phyloP scores from a whole-genome alignment of 2,329 filamentous ascomycete species.

The Alternaria sp. region DNA sequence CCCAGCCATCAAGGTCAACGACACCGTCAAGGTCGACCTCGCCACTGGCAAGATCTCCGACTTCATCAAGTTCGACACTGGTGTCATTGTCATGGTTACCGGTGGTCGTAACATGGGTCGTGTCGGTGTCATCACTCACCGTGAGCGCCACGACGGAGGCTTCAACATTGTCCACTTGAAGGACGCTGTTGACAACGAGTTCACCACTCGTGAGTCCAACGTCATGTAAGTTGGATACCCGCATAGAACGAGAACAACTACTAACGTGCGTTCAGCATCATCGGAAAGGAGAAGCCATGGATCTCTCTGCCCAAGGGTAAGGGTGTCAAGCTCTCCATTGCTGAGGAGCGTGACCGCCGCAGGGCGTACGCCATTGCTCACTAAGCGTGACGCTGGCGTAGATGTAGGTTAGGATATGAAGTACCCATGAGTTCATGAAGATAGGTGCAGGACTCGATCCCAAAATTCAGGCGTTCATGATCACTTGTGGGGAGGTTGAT shows the following conservation, averaged over 20 bases:
- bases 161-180: conserved; percentile 99
- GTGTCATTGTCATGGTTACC: conserved; percentile 96
- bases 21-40: conserved; percentile 99
- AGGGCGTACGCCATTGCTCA: conserved; percentile 70
- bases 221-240: conserved; percentile 66
- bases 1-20: conserved; percentile 98
- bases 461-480: conserved; percentile 45
- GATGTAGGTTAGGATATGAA: conserved; percentile 34
- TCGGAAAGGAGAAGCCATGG: conserved; percentile 98
- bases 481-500: conserved; percentile 40
- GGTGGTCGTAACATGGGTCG: conserved; percentile 99
- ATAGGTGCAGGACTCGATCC: conserved; percentile 35
- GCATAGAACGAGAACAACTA: neutral
- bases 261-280: conserved; percentile 63
- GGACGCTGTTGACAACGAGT: conserved; percentile 99
- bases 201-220: conserved; percentile 99
- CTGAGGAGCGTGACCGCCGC: conserved; percentile 98
- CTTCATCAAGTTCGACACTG: conserved; percentile 98
- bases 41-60: conserved; percentile 96
- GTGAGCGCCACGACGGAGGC: conserved; percentile 99
- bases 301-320: conserved; percentile 99
- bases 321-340: conserved; percentile 97
- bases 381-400: conserved; percentile 43
- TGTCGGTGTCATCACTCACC: conserved; percentile 99
- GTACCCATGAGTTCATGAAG: conserved; percentile 35